These are phyloP conservation scores for Colletotrichum sp. DNA, from an alignment of 2,329 filamentous ascomycete species.

Conservation along the genomic window DNA sequence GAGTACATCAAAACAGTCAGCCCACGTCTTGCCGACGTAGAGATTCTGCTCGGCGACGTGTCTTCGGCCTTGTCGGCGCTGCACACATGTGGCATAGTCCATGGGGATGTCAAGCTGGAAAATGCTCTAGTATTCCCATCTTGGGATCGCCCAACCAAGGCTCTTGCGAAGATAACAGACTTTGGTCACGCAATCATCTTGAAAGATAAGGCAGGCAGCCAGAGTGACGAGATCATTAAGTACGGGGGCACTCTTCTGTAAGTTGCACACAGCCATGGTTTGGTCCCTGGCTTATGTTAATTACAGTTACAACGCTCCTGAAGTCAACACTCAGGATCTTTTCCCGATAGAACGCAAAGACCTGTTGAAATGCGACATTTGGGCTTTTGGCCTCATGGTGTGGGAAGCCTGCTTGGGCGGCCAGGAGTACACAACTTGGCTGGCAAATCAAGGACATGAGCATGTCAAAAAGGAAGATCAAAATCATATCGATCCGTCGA, in stretches of 20 bases:
- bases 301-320: background rate
- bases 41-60: background rate
- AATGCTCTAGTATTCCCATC: background rate
- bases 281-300: fast-evolving
- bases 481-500: background rate
- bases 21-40: background rate
- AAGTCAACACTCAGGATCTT: background rate
- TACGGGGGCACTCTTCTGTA: background rate
- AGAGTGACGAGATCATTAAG: background rate
- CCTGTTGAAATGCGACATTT: background rate
- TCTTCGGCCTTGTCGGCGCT: background rate
- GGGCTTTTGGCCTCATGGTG: background rate
- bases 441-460: background rate
- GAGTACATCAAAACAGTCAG: background rate
- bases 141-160: background rate
- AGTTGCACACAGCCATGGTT: fast-evolving
- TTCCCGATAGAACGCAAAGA: background rate
- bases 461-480: background rate
- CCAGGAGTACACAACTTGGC: background rate
- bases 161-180: background rate
- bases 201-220: background rate
- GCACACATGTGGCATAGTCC: background rate
- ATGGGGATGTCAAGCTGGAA: background rate
- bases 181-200: background rate
- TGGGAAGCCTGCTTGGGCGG: background rate